phyloP scores from a whole-genome alignment of 257 asterid genomes.

The Lavandula angustifolia region DNA sequence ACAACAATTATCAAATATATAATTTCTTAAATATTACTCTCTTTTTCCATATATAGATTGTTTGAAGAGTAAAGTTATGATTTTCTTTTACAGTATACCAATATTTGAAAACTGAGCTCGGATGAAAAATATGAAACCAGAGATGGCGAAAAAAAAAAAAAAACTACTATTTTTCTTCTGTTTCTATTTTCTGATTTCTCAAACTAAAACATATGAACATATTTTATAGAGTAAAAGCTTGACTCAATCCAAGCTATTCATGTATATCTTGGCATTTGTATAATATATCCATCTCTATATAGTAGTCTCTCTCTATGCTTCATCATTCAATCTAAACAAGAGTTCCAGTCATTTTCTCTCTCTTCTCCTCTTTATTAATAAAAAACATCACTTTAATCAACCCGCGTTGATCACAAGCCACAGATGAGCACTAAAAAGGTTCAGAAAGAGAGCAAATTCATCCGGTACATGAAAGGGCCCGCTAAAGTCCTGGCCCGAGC shows the following conservation, averaged over 20 bases:
- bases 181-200: too few species aligned
- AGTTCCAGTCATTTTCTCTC: slow-evolving; percentile 17
- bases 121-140: too few species aligned
- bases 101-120: too few species aligned
- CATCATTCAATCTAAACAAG: not conserved
- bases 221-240: not conserved
- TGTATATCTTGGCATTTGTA: not conserved
- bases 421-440: slow-evolving; percentile 28
- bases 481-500: slow-evolving; percentile 40
- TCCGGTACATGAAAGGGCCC: slow-evolving; percentile 45
- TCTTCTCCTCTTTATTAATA: not conserved
- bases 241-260: not conserved
- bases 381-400: not conserved
- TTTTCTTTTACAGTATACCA: too few species aligned
- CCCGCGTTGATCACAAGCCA: slow-evolving; percentile 16
- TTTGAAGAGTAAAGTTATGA: too few species aligned
- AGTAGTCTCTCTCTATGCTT: not conserved
- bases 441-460: slow-evolving; percentile 31
- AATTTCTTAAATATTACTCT: too few species aligned
- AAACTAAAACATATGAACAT: not conserved
- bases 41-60: too few species aligned
- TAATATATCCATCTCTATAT: not conserved
- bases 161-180: too few species aligned
- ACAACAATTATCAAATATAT: too few species aligned
- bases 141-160: too few species aligned